Evolutionary conservation across 345 rosid species (phyloP).

Genomic region (Brassica juncea): DNA sequence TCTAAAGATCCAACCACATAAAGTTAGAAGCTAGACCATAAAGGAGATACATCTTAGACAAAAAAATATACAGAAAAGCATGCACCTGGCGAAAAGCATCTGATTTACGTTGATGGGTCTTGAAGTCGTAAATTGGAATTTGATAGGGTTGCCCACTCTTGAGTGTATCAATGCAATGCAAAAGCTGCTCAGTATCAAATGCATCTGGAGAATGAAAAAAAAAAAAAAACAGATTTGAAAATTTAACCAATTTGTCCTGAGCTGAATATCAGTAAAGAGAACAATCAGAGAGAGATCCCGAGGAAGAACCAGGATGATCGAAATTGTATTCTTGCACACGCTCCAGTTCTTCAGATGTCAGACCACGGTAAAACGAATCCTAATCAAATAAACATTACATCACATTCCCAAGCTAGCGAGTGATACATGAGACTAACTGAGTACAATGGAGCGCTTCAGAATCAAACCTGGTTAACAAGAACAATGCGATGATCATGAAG

Average conservation of each 20-base stretch:
- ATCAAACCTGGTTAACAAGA: slow-evolving; percentile 81
- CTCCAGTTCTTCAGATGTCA: slow-evolving; percentile 73
- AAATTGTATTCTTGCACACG: slow-evolving; percentile 96
- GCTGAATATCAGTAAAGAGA: neutral
- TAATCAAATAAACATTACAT: slow-evolving; percentile 31
- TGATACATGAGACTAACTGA: slow-evolving; percentile 4
- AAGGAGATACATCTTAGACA: neutral
- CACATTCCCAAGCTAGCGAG: slow-evolving; percentile 1
- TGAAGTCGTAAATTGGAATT: slow-evolving; percentile 92
- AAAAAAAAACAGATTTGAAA: neutral
- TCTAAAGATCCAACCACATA: neutral
- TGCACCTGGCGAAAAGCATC: slow-evolving; percentile 90
- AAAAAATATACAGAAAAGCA: neutral
- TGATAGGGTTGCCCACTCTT: slow-evolving; percentile 78
- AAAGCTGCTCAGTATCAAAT: slow-evolving; percentile 95
- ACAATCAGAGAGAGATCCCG: neutral
- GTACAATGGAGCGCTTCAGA: slow-evolving; percentile 7
- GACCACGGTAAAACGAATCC: slow-evolving; percentile 97
- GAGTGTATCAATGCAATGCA: slow-evolving; percentile 75
- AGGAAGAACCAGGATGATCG: slow-evolving; percentile 71
- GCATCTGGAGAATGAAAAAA: slow-evolving; percentile 58
- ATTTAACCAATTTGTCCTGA: neutral
- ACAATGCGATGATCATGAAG: slow-evolving; percentile 99
- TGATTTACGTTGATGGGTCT: slow-evolving; percentile 74
- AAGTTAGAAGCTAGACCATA: neutral